Base-by-base conservation (phyloP, 108 stramenopile genomes). In the Pelagomonas calceolata region DNA sequence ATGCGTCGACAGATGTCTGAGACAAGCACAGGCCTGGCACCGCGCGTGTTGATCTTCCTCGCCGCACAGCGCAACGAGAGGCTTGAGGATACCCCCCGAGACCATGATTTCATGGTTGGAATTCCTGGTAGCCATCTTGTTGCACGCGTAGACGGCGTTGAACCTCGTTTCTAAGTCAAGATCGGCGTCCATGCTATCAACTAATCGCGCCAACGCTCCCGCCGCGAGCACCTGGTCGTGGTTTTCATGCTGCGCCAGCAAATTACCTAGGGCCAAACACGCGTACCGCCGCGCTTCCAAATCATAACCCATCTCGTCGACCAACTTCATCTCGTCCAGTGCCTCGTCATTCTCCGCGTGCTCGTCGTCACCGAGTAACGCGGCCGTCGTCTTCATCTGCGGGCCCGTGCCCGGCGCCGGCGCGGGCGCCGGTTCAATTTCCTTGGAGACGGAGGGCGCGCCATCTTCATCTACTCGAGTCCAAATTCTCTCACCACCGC, bases 201-300 rank as follows among this genome's bases (percentile, higher is more conserved):
- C 66, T 15, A 84, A 74, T 33, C 72, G 73, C 51, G 65, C 77
- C 29, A 84, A 29, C 0, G 68, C 68, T 12, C 73, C 81, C 3
- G 45, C 63, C 26, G 66, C 65, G 9, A 88, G 36, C 5, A 90
- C 39, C 34, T 65, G 68, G 66, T 63, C 70, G 71, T 83, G 85
- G 72, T 74, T 79, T 16, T 63, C 68, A 17, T 68, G 32, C 37
- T 79, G 60, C 36, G 66, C 70, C 31, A 82, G 76, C 34, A 92
- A 69, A 46, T 88, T 83, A 32, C 91, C 87, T 31, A 89, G 60
- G 32, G 88, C 88, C 82, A 92, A 76, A 64, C 80, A 87, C 17
- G 91, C 89, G 70, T 81, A 91, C 36, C 90, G 78, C 36, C 84
- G 70, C 30, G 70, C 75, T 70, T 88, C 81, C 71, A 71, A 44